Evolutionary conservation across 805 yeast genomes (phyloP).

Genomic region (Cyberlindnera veronae): DNA sequence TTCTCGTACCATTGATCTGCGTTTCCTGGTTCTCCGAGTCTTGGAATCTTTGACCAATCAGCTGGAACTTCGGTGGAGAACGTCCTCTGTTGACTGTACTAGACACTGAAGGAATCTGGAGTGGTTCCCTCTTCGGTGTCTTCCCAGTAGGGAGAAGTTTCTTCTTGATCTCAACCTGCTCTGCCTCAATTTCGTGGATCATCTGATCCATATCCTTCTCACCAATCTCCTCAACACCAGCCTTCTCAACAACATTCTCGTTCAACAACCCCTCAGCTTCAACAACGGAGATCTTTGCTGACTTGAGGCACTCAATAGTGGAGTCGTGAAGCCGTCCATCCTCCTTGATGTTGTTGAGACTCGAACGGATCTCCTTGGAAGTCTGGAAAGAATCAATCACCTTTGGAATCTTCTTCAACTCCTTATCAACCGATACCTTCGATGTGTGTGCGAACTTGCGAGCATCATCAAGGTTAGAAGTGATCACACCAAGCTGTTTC

Average conservation of each 20-base stretch:
- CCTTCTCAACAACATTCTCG: conserved; percentile 12
- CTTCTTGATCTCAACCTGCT: conserved; percentile 25
- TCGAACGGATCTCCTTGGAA: conserved; percentile 4
- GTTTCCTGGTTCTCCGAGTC: conserved; percentile 9
- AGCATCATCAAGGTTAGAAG: conserved; percentile 15
- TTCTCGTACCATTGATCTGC: neutral
- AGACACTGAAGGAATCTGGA: conserved; percentile 15
- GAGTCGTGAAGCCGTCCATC: neutral
- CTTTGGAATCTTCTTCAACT: conserved; percentile 15
- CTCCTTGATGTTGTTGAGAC: conserved; percentile 6
- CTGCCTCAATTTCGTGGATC: conserved; percentile 24
- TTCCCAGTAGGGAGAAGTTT: conserved; percentile 29
- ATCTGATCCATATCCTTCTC: conserved; percentile 21
- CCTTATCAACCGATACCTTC: conserved; percentile 17
- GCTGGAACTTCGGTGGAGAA: conserved; percentile 28
- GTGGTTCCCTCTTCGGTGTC: conserved; percentile 25
- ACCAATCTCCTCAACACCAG: conserved; percentile 15
- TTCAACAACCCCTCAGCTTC: neutral
- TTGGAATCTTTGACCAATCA: conserved; percentile 26
- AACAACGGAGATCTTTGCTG: conserved; percentile 1
- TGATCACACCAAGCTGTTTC: conserved; percentile 8
- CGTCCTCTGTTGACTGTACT: conserved; percentile 1
- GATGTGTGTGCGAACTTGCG: conserved; percentile 15
- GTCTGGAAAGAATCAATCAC: conserved; percentile 8
- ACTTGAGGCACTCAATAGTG: conserved; percentile 1